A percentile compares a stretch with the other conserved stretches of the same genome.
phyloP scores from a whole-genome alignment of 805 yeast genomes.

The Hagleromyces aurorensis region DNA sequence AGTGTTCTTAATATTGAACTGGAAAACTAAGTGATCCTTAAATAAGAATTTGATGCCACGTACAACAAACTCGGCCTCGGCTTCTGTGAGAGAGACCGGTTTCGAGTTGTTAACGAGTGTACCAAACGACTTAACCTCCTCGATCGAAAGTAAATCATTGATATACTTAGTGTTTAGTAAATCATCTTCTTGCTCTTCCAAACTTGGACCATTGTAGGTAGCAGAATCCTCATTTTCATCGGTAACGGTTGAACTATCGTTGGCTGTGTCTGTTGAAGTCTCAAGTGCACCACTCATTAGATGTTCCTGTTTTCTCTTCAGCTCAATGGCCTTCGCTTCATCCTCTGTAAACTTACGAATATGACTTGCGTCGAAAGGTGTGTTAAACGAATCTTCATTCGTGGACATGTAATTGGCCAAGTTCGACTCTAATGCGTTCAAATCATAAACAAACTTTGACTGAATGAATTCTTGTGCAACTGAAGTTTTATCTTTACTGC shows the following conservation, averaged over 20 bases:
- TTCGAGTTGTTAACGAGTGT: conserved; percentile 62
- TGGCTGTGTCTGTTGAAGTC: conserved; percentile 20
- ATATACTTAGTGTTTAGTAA: conserved; percentile 57
- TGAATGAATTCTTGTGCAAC: conserved; percentile 46
- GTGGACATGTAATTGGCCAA: conserved; percentile 56
- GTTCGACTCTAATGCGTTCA: conserved; percentile 70
- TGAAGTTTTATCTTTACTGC: conserved; percentile 28
- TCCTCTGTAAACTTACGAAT: conserved; percentile 62
- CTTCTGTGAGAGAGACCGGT: conserved; percentile 68
- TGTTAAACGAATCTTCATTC: conserved; percentile 32
- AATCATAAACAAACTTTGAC: conserved; percentile 61
- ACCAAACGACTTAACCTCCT: conserved; percentile 71
- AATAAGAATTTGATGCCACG: conserved; percentile 77
- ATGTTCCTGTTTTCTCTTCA: conserved; percentile 41
- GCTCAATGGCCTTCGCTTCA: conserved; percentile 59
- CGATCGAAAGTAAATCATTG: conserved; percentile 59
- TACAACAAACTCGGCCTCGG: conserved; percentile 89
- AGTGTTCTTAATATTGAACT: conserved; percentile 80
- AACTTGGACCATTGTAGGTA: conserved; percentile 22
- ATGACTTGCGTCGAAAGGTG: conserved; percentile 62
- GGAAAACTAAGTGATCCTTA: conserved; percentile 63
- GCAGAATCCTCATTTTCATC: conserved; percentile 24
- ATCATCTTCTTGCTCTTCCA: conserved; percentile 28
- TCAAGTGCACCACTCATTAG: conserved; percentile 22
- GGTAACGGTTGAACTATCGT: conserved; percentile 15